Conservation (phyloP, 140 eudicot species). For the Flaveria floridana region DNA sequence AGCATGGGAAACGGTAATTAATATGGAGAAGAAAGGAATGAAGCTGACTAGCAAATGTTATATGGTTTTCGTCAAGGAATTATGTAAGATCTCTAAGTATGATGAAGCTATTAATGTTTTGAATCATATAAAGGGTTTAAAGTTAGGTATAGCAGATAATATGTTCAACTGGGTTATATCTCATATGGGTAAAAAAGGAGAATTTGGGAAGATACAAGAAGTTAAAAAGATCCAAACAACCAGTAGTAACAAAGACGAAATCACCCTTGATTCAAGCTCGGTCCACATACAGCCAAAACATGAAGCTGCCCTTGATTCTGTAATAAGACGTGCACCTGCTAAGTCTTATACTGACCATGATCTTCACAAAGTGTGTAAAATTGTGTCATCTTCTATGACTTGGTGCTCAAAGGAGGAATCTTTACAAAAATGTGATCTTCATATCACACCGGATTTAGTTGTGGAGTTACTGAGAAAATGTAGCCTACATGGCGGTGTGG, state of each 20-base stretch:
- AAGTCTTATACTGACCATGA: conserved; percentile 40
- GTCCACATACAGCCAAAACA: neutral
- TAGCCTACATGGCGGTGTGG: conserved; percentile 44
- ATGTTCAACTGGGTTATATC: conserved; percentile 39
- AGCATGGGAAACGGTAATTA: conserved; percentile 64
- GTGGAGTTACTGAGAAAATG: conserved; percentile 51
- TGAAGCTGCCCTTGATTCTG: conserved; percentile 16
- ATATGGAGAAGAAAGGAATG: conserved; percentile 63
- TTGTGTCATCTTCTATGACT: conserved; percentile 60
- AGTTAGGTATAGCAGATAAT: conserved; percentile 39
- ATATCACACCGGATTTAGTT: conserved; percentile 60
- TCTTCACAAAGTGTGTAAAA: conserved; percentile 43
- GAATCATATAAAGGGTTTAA: conserved; percentile 49
- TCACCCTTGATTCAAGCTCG: conserved; percentile 9
- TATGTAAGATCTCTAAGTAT: conserved; percentile 50
- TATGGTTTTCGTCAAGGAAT: conserved; percentile 59
- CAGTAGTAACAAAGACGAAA: conserved; percentile 11
- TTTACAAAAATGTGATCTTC: conserved; percentile 42
- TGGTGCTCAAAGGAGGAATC: conserved; percentile 58
- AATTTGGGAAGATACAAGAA: conserved; percentile 35
- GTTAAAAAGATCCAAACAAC: conserved; percentile 39
- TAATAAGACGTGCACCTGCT: conserved; percentile 6
- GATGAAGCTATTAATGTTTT: conserved; percentile 61
- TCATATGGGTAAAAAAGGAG: conserved; percentile 52
- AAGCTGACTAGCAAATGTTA: conserved; percentile 51